Evolutionary conservation across 352 stramenopile genomes (phyloP), one percentile per base, ranked within the genome.

Genomic region (Globisporangium spinosum): DNA sequence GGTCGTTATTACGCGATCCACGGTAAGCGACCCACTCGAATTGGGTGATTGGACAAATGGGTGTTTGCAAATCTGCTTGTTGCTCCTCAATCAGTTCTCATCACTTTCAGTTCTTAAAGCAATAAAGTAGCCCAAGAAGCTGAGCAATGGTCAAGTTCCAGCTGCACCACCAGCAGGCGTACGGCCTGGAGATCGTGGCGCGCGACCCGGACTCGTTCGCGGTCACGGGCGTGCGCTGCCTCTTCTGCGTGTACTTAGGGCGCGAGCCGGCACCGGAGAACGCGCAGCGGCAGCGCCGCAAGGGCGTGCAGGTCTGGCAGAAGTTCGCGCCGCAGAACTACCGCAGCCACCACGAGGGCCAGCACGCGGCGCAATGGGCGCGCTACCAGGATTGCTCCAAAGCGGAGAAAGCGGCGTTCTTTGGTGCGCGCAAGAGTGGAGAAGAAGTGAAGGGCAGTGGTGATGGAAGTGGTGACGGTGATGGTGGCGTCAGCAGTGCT

Each of bases 291-390:
- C 53, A 29, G 53, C 53, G 53, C 25, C 7, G 12, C 10, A 17
- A 58, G 13, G 6, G 25, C 25, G 53, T 58, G 53, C 53, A 38
- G 12, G 53, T 38, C 25, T 58, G 53, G 53, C n/a, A 20, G 17
- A 49, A 35, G 53, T 58, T 58, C 53, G 17, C 23, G 13, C 53
- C 53, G 53, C 17, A 23, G 3, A 29, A 38, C 23, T 58, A 38
- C 53, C 27, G 20, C 12, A 35, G 53, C 53, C 53, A 58, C 53
- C 53, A 58, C 53, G 53, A 58, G 13, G 53, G 53, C 12, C 53
- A 58, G 53, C 53, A 58, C 53, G 53, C 53, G 25, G 13, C 12
- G 3, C 53, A 58, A 4, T 58, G 53, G 53, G 2, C 10, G 13
- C 53, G 23, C 53, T 58, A 58, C 53, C 53, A 58, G 53, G 53